Conservation (phyloP, 768 basidiomycete species). For the Kwoniella botswanensis region DNA sequence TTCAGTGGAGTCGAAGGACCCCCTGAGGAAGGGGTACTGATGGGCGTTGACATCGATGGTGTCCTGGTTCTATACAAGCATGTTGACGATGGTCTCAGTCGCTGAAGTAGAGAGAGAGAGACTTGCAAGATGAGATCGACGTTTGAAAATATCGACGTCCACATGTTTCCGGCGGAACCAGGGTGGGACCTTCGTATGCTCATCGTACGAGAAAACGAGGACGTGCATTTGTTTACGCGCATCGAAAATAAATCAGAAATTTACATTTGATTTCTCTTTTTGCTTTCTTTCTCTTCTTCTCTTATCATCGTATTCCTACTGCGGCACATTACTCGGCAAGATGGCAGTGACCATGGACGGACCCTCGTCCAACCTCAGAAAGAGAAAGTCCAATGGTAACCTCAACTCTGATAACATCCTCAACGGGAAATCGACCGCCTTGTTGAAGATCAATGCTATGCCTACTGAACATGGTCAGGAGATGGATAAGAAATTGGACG, state of each 20-base stretch:
- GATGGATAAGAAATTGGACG: conserved; percentile 73
- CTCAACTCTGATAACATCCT: conserved; percentile 33
- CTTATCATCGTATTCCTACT: background rate
- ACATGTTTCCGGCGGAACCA: background rate
- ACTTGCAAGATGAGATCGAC: background rate
- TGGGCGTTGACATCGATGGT: background rate
- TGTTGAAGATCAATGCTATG: conserved; percentile 42
- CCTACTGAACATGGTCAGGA: conserved; percentile 73
- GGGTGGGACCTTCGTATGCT: background rate
- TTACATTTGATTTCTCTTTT: background rate
- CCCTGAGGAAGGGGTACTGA: background rate
- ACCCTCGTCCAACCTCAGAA: conserved; percentile 28
- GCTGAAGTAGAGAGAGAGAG: too few relatives aligned
- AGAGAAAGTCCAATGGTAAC: conserved; percentile 11
- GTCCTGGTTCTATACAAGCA: too few relatives aligned
- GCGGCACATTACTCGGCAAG: background rate
- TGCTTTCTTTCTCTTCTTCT: background rate
- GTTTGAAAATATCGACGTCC: background rate
- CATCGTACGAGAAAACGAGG: conserved; percentile 4
- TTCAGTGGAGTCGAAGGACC: conserved; percentile 4
- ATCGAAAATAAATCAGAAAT: background rate
- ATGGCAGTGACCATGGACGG: conserved; percentile 27
- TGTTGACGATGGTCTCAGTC: too few relatives aligned
- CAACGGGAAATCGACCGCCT: conserved; percentile 36
- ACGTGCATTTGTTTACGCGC: conserved; percentile 6